Evolutionary conservation across 1,139 yeast species (phyloP), one percentile per base, ranked within the genome.

Genomic region (Neolecta irregularis): DNA sequence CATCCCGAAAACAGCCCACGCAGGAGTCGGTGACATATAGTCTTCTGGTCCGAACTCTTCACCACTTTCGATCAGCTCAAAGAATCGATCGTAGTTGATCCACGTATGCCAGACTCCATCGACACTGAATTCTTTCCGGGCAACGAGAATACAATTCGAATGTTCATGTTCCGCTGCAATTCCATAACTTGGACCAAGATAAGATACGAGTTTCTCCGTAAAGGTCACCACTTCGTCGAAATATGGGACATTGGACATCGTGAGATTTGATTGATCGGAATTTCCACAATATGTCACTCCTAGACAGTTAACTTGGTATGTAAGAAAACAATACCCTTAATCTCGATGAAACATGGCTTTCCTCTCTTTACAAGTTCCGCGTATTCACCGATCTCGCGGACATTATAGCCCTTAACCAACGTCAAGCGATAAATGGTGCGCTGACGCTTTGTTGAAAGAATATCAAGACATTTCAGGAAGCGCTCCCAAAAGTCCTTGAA

Each of bases 161-260:
- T 83, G 96, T 1, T 94, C 93, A 55, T 83, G 96, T 53, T 83
- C 95, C 0, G 95, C 93, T 6, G 95, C 94, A 41, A 83, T 62
- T 33, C 74, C 91, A 50, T 85, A 83, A 19, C 20, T 13, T 12
- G 19, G 30, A 9, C 23, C 32, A 13, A 30, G 12, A 18, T 30
- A 13, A 17, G 23, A 19, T 20, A 32, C 32, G 46, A 74, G 81
- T 3, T 56, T 58, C 36, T 62, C 65, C 3, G 81, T 94, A 53
- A 83, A 83, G 5, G 55, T 59, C 48, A 73, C 74, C 51, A 93
- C 85, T 53, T 83, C 96, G 45, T 80, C 93, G 52, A 83, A 83
- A 51, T 79, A 83, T 32, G 96, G 96, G 38, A 83, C 85, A 51
- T 83, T 83, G 54, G 81, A 88, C 95, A 83, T 83, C 3, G 95